Evolutionary conservation across 2,329 filamentous ascomycete genomes (phyloP), one percentile per base, ranked within the genome.

Genomic region (Knufia fluminis): DNA sequence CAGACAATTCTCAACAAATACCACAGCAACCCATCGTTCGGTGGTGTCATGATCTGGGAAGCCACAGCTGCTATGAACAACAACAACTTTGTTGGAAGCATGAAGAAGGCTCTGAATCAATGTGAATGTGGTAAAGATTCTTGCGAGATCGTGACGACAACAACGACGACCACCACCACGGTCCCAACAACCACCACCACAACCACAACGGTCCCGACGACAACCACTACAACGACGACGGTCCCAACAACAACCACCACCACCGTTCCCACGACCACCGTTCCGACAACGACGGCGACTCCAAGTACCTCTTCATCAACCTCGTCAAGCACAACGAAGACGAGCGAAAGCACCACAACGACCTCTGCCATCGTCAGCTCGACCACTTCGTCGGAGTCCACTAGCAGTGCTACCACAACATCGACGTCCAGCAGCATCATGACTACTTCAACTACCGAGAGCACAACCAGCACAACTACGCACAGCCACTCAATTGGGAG

Each of bases 41-140:
- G 76, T 35, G 78, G 78, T 64, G 66, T 79, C 35, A 80, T 80
- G 77, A 60, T 80, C 3, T 80, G 75, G 74, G 76, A 79, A 46
- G 73, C 75, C 3, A 75, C 72, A 1, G 66, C 67, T 9, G 70
- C 70, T n/a, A 61, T 67, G 10, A 22, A 33, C 10, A 64, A 64
- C 46, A 78, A 77, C 57, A 49, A 62, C 12, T 65, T 70, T 48
- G 66, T 71, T 48, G 68, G 62, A n/a, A 57, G 65, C 41, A 62
- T 65, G 17, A 78, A 73, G 61, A 64, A 24, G n/a, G 32, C 32
- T n/a, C 38, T 49, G n/a, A 23, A 19, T 6, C 17, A 47, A 20
- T 10, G 45, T 24, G 4, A 17, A 16, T 45, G 23, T 33, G 43
- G 31, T 45, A 9, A n/a, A 3, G 4, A 17, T 4, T 23, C 14